Base-by-base conservation (phyloP, 495 filamentous ascomycete species). In the Penicillium goetzii region DNA sequence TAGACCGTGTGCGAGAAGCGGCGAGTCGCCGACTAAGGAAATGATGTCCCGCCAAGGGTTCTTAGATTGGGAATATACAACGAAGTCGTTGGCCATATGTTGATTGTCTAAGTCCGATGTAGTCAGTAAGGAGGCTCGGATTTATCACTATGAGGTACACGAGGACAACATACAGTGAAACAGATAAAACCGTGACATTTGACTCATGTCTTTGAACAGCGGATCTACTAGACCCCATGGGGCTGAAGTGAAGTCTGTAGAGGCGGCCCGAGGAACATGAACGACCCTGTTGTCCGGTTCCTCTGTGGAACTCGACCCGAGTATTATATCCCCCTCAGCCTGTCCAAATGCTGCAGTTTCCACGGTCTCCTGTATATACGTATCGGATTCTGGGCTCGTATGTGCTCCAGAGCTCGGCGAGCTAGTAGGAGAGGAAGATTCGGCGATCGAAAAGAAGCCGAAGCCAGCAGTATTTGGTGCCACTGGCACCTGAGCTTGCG, bases 21-120 rank as follows among this genome's bases (percentile, higher is more conserved):
- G 74, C 7, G 80, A 79, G 59, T 73, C 69, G 8, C 73, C 74
- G 28, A 81, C 74, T 49, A 81, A 56, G 17, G 72, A 61, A 17
- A 76, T 74, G 19, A 82, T 71, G 25, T 80, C 75, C 21, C 75
- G 73, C 57, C 74, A 82, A 0, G 80, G 77, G 17, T 82, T 82
- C 19, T 74, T 72, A 23, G 72, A 71, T 36, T 77, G 65, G 10
- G 76, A 69, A 58, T 82, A 82, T 4, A 82, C 68, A 5, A 75
- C 67, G 23, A 82, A 73, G 60, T 74, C 74, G 7, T 62, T 64
- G 0, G 73, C 72, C 55, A 79, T 68, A 55, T 75, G 63, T 56
- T 75, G 71, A 53, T 75, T 75, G 65, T 77, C 79, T 81, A 51
- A 45, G 28, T 43, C 4, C 51, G 34, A 63, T 59, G 51, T 23